These are phyloP conservation scores for Neofusicoccum kwambonambiense DNA, from an alignment of 2,329 filamentous ascomycete species.

Conservation along the genomic window DNA sequence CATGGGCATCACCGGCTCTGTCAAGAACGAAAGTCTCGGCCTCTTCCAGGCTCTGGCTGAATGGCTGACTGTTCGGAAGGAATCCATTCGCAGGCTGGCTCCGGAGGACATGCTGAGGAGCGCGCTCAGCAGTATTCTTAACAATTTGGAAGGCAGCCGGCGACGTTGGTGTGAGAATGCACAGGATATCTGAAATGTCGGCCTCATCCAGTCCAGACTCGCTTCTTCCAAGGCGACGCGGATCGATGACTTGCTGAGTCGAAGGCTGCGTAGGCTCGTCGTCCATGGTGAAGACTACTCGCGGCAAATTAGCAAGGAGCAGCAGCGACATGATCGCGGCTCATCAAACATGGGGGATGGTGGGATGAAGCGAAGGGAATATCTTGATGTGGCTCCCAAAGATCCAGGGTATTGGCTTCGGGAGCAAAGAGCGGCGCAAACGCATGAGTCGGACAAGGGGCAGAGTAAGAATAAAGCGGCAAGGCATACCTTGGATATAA, in stretches of 20 bases:
- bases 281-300: slow-evolving; percentile 7
- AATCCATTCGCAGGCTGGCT: slow-evolving; percentile 32
- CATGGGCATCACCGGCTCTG: slow-evolving; percentile 38
- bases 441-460: not conserved
- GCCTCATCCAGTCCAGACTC: slow-evolving; percentile 79
- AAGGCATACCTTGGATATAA: not conserved
- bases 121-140: slow-evolving; percentile 49
- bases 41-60: slow-evolving; percentile 32
- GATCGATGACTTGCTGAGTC: slow-evolving; percentile 79
- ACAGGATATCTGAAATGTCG: slow-evolving; percentile 85
- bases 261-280: slow-evolving; percentile 56
- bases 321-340: not conserved
- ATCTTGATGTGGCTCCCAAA: not conserved
- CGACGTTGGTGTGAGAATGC: slow-evolving; percentile 79
- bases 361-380: not conserved
- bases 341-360: not conserved
- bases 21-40: slow-evolving; percentile 52
- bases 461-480: not conserved
- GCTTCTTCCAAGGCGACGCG: slow-evolving; percentile 73
- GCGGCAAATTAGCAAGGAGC: not conserved
- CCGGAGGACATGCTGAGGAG: slow-evolving; percentile 63
- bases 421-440: not conserved
- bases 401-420: not conserved
- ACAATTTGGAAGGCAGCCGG: slow-evolving; percentile 70
- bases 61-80: slow-evolving; percentile 26